phyloP scores from a whole-genome alignment of 257 asterid species.

The Marsdenia floribunda region DNA sequence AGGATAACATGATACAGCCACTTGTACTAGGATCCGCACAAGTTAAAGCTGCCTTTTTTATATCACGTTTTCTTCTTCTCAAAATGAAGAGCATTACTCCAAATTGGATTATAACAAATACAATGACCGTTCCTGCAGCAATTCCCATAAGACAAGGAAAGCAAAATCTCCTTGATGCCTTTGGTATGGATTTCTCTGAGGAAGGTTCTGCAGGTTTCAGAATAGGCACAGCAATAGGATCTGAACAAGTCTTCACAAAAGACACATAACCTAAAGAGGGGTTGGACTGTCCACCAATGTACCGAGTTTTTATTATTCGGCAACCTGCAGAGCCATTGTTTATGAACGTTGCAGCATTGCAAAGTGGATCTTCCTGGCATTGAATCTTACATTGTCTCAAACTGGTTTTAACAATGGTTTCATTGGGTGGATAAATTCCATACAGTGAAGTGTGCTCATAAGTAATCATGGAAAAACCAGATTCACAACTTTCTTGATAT shows the following conservation, averaged over 20 bases:
- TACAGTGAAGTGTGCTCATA: conserved; percentile 30
- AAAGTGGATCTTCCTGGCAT: conserved; percentile 33
- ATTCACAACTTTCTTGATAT: conserved; percentile 22
- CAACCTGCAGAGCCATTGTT: conserved; percentile 33
- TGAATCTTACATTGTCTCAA: conserved; percentile 22
- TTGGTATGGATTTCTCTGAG: neutral
- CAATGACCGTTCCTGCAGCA: conserved; percentile 16
- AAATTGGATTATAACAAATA: conserved; percentile 27
- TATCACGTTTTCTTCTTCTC: conserved; percentile 19
- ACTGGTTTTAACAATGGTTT: conserved; percentile 21
- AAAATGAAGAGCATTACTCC: conserved; percentile 22
- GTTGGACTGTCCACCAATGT: conserved; percentile 33
- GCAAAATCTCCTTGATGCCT: conserved; percentile 17
- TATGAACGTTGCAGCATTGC: conserved; percentile 37
- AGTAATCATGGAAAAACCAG: conserved; percentile 27
- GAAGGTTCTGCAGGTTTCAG: conserved; percentile 4
- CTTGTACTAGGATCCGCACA: conserved; percentile 21
- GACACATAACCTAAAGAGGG: conserved; percentile 30
- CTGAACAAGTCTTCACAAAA: conserved; percentile 32
- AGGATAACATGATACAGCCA: conserved; percentile 28
- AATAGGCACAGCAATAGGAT: conserved; percentile 32
- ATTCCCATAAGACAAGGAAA: conserved; percentile 31
- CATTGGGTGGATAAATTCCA: conserved; percentile 37
- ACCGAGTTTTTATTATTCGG: conserved; percentile 27
- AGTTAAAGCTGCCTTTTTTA: conserved; percentile 19